Evolutionary conservation across 345 rosid species (phyloP), one percentile per base, ranked within the genome.

Genomic region (Eucalyptus pauciflora): DNA sequence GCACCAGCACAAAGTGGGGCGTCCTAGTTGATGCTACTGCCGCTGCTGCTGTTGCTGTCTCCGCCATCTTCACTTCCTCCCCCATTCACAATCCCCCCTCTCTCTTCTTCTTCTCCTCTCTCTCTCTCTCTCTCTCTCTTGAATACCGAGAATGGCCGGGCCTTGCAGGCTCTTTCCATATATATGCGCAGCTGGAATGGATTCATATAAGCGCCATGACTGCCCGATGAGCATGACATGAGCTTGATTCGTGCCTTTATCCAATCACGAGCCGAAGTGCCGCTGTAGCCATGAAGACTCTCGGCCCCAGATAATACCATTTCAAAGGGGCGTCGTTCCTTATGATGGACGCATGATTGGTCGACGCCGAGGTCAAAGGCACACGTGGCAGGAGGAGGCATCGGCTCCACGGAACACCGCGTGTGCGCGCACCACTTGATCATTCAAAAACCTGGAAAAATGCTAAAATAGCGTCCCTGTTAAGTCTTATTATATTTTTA

Each of bases 1-100:
- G 99, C 45, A 96, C 94, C 91, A 97, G 89, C 88, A 96, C 98
- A 83, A 97, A 96, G 94, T 96, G 99, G 52, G 54, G 67, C 85
- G n/a, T 56, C 62, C 29, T 56, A 56, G 62, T 56, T 24, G 62
- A 56, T 56, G 85, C 62, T 46, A 60, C 37, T 64, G 50, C 52
- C 31, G 46, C 60, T 12, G 79, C 33, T 64, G 50, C 52, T 45
- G 46, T 6, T 80, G 85, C 49, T 31, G 29, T 81, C 58, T 51
- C 87, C 89, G 50, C 86, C 91, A 48, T 79, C 58, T 31, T 88
- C 83, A 56, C 89, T 89, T 91, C 93, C 87, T 93, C 95, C 86
- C 91, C 92, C 96, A 93, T 94, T 20, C 83, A 10, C 83, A 37
- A 41, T 10, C 48, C 14, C 8, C 48, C 13, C 48, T 10, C 27